phyloP scores from a whole-genome alignment of 441 rosid species.

The Syzygium syzygioides region DNA sequence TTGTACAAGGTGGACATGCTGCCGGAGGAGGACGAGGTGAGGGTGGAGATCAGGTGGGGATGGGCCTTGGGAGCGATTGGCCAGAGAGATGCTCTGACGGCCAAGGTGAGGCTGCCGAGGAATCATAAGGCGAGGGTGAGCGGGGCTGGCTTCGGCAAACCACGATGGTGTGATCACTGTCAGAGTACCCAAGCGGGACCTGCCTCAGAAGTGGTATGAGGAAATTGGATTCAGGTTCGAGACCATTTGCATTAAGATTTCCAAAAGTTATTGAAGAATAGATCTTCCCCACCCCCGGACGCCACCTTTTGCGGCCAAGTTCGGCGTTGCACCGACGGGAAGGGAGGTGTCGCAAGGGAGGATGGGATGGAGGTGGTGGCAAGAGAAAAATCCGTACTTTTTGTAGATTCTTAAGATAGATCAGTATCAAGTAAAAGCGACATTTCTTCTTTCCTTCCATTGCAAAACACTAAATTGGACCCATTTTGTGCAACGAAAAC shows the following conservation, averaged over 20 bases:
- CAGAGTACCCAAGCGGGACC: not conserved
- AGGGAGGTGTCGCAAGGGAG: not conserved
- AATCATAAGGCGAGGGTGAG: not conserved
- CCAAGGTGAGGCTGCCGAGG: not conserved
- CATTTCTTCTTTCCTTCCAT: not conserved
- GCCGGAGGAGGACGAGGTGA: not conserved
- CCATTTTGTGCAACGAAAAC: not conserved
- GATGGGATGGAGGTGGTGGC: not conserved
- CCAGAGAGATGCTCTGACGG: not conserved
- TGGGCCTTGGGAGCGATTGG: not conserved
- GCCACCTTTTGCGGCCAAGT: not conserved
- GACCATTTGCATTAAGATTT: not conserved
- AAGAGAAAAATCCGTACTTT: not conserved
- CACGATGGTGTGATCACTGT: not conserved
- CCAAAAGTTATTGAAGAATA: not conserved
- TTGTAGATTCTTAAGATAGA: not conserved
- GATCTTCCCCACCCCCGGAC: rapidly evolving
- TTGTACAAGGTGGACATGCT: not conserved
- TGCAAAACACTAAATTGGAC: not conserved
- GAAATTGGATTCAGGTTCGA: not conserved
- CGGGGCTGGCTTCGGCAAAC: not conserved
- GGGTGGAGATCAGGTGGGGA: not conserved
- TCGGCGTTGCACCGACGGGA: not conserved
- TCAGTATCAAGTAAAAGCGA: not conserved
- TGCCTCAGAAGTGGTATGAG: not conserved